Percentiles rank a stretch among this genome's conserved stretches.
Conservation (phyloP, 768 basidiomycete genomes). For the Amanita pallidorosea region DNA sequence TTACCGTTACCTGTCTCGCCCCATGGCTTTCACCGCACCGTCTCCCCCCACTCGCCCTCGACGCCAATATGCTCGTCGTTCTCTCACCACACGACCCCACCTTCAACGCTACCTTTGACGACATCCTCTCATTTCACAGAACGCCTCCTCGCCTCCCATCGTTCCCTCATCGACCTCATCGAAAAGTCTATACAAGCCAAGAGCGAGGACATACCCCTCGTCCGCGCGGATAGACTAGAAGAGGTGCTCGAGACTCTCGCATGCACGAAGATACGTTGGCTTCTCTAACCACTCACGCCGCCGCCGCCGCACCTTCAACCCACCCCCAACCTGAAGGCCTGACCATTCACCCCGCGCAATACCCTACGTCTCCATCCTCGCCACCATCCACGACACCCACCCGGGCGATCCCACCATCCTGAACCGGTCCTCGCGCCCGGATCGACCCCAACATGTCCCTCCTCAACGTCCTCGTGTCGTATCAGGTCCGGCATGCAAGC, state of each 20-base stretch:
- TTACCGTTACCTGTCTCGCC: too few relatives aligned
- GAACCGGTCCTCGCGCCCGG: slow-evolving; percentile 11
- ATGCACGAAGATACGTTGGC: slow-evolving; percentile 7
- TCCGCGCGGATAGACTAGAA: slow-evolving; percentile 19
- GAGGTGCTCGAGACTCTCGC: slow-evolving; percentile 17
- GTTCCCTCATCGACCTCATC: slow-evolving; percentile 10
- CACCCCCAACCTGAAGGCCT: neutral
- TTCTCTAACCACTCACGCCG: neutral
- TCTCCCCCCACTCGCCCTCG: slow-evolving; percentile 24
- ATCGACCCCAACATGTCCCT: slow-evolving; percentile 26
- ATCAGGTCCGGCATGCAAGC: slow-evolving; percentile 19
- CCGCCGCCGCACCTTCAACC: neutral
- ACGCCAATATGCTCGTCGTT: slow-evolving; percentile 29
- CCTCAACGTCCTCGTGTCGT: slow-evolving; percentile 39
- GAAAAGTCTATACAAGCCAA: slow-evolving; percentile 14
- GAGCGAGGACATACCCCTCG: slow-evolving; percentile 16
- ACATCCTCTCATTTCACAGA: slow-evolving; percentile 19
- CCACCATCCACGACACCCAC: slow-evolving; percentile 10
- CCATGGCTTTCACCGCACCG: too few relatives aligned
- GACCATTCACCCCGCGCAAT: slow-evolving; percentile 17
- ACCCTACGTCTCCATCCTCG: slow-evolving; percentile 2
- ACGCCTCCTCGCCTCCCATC: slow-evolving; percentile 12
- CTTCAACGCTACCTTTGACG: slow-evolving; percentile 10
- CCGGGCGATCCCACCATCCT: neutral
- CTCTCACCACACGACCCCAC: slow-evolving; percentile 11